phyloP scores from a whole-genome alignment of 805 yeast genomes.

The Zygoascus tannicola region DNA sequence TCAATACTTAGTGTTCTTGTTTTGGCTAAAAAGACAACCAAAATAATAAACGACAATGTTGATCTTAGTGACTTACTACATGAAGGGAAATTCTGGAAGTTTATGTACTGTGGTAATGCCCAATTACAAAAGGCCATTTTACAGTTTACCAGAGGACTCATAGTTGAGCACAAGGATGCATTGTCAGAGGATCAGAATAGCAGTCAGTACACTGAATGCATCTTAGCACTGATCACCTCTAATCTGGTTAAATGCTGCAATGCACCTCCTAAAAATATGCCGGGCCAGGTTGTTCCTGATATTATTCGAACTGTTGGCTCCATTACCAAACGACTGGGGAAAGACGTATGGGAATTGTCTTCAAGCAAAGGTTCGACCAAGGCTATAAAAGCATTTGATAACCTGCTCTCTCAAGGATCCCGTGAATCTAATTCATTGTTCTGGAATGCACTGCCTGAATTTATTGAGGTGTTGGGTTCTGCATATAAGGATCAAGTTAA shows the following conservation, averaged over 20 bases:
- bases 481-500: not conserved
- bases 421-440: conserved; percentile 1
- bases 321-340: not conserved
- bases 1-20: conserved; percentile 34
- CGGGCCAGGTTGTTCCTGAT: conserved; percentile 2
- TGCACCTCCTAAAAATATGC: not conserved
- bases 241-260: not conserved
- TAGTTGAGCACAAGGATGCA: conserved; percentile 6
- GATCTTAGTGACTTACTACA: conserved; percentile 29
- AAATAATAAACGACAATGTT: conserved; percentile 7
- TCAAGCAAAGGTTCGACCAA: not conserved
- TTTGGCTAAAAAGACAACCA: conserved; percentile 9
- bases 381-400: not conserved
- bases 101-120: conserved; percentile 32
- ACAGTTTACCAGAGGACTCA: conserved; percentile 29
- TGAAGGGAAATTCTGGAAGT: conserved; percentile 39
- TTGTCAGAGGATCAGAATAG: not conserved
- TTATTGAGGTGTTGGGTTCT: not conserved
- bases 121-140: conserved; percentile 36
- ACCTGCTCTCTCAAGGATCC: not conserved
- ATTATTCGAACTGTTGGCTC: not conserved
- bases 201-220: not conserved
- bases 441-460: conserved; percentile 1
- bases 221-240: not conserved
- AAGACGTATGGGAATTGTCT: not conserved